Conservation (phyloP, 345 rosid species). For the Physaria fendleri region DNA sequence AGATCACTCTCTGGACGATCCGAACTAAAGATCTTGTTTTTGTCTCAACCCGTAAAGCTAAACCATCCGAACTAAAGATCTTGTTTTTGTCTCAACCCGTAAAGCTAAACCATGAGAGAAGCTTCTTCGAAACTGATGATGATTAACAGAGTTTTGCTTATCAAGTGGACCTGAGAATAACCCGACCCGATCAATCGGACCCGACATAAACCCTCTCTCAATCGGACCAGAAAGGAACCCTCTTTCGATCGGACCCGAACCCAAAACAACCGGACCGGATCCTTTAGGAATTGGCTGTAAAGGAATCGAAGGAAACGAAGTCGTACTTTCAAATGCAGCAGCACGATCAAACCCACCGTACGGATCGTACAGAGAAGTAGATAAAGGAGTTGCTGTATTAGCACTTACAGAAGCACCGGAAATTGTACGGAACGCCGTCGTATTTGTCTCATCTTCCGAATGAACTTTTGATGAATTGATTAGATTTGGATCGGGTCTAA, state of each 20-base stretch:
- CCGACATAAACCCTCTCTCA: constrained; percentile 76
- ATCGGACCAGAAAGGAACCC: constrained; percentile 84
- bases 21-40: constrained; percentile 52
- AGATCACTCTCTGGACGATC: constrained; percentile 53
- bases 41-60: constrained; percentile 45
- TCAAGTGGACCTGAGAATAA: constrained; percentile 48
- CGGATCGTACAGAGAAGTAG: constrained; percentile 63
- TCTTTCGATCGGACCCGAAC: constrained; percentile 66
- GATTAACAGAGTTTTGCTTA: constrained; percentile 31
- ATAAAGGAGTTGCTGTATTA: constrained; percentile 82
- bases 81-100: constrained; percentile 43
- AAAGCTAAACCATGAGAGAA: constrained; percentile 64
- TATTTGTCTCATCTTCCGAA: constrained; percentile 44
- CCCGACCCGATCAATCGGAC: constrained; percentile 67
- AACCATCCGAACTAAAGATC: constrained; percentile 50
- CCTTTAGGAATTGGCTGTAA: constrained; percentile 67
- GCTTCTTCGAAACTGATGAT: constrained; percentile 54
- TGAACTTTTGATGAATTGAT: constrained; percentile 64
- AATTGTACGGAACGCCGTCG: constrained; percentile 72
- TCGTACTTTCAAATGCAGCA: constrained; percentile 83
- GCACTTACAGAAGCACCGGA: constrained; percentile 97
- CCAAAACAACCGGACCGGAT: constrained; percentile 56
- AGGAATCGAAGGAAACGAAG: constrained; percentile 68
- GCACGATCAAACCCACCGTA: constrained; percentile 54
- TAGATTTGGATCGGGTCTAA: constrained; percentile 53